phyloP scores from a whole-genome alignment of 2,329 filamentous ascomycete species.

The Chaetomium sp. region DNA sequence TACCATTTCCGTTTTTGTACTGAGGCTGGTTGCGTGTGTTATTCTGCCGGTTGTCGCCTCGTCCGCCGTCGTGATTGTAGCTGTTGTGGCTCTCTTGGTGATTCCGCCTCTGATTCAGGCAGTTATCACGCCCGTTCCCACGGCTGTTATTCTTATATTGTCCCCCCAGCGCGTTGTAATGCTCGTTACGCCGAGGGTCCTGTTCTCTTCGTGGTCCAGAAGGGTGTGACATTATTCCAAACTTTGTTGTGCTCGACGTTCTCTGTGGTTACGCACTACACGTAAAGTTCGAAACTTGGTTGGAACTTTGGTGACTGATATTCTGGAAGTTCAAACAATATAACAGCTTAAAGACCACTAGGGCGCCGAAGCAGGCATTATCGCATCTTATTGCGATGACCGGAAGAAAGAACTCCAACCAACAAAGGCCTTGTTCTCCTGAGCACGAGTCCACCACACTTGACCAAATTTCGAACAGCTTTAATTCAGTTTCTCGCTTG shows the following conservation, averaged over 20 bases:
- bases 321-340: neutral
- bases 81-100: neutral
- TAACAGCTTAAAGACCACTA: neutral
- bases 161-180: neutral
- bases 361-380: neutral
- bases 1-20: neutral
- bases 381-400: neutral
- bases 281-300: neutral
- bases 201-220: neutral
- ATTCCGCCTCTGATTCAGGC: no score
- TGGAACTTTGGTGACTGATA: neutral
- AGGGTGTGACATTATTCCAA: neutral
- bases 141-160: neutral
- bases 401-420: neutral
- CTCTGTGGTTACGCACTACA: no score
- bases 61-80: neutral
- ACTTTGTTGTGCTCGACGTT: neutral
- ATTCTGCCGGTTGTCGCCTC: neutral
- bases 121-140: no score
- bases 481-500: neutral
- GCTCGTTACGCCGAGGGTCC: neutral
- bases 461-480: neutral
- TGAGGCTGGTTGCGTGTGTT: neutral
- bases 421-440: neutral
- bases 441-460: neutral